Evolutionary conservation across 1,284 basidiomycete genomes (phyloP).

Genomic region (Puccinia triticina): DNA sequence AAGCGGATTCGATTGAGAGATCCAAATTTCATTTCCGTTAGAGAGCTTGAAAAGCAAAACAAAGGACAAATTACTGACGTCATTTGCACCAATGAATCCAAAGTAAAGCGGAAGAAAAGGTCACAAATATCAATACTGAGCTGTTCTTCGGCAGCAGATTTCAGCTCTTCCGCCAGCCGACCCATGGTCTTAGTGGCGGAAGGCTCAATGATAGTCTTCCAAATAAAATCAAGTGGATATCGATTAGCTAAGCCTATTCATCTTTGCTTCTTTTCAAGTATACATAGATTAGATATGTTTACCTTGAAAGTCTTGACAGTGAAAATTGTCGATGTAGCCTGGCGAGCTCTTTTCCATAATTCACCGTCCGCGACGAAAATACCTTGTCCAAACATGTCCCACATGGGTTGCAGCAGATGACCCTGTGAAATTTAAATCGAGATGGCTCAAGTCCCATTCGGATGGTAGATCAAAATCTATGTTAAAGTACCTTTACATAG

Average conservation of each 20-base stretch:
- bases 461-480: not conserved
- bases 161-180: not conserved
- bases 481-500: constrained; percentile 32
- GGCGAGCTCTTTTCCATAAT: constrained; percentile 30
- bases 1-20: not conserved
- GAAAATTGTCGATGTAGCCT: constrained; percentile 37
- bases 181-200: not conserved
- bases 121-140: constrained; percentile 7
- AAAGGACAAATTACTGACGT: constrained; percentile 28
- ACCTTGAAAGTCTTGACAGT: constrained; percentile 43
- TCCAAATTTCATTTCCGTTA: not conserved
- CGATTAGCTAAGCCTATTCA: not conserved
- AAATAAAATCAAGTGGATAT: not conserved
- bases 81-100: constrained; percentile 38
- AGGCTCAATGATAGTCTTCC: not conserved
- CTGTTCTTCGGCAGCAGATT: not conserved
- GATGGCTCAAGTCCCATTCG: not conserved
- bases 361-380: constrained; percentile 44
- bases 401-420: constrained; percentile 12
- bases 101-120: constrained; percentile 29
- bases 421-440: not conserved
- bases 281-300: not conserved
- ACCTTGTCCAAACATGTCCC: constrained; percentile 41
- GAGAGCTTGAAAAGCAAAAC: not conserved
- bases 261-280: not conserved